Evolutionary conservation across 1,139 yeast genomes (phyloP).

Genomic region (Nematodospora anomalae): DNA sequence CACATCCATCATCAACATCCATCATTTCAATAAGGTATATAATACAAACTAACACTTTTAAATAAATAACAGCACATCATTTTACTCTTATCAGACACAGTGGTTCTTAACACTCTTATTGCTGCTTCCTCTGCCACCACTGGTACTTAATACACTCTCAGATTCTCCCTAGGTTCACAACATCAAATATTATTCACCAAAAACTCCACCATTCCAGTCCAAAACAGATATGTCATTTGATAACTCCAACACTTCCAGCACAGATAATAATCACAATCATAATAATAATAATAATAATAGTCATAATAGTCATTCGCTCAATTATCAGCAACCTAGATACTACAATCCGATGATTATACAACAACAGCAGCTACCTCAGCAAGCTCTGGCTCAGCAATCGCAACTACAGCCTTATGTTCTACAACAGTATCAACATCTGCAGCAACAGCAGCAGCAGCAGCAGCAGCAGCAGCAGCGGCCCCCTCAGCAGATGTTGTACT

Average conservation of each 20-base stretch:
- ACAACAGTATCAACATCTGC: constrained; percentile 6
- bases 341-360: constrained; percentile 2
- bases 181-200: too few species aligned
- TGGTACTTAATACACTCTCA: too few species aligned
- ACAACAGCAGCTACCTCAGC: constrained; percentile 7
- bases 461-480: constrained; percentile 9
- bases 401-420: background rate
- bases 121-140: too few species aligned
- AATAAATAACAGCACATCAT: too few species aligned
- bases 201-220: too few species aligned
- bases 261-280: constrained; percentile 2
- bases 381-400: constrained; percentile 2
- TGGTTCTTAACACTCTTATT: too few species aligned
- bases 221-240: background rate
- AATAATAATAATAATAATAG: constrained; percentile 4
- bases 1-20: too few species aligned
- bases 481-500: constrained; percentile 20
- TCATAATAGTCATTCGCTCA: background rate
- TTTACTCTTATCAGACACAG: too few species aligned
- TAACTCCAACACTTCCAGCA: background rate
- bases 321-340: constrained; percentile 4
- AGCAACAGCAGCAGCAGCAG: constrained; percentile 16
- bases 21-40: too few species aligned
- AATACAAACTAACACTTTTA: too few species aligned
- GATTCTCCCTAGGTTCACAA: too few species aligned